These are phyloP conservation scores for Podospora australis DNA, from an alignment of 495 filamentous ascomycete genomes.

Conservation along the genomic window DNA sequence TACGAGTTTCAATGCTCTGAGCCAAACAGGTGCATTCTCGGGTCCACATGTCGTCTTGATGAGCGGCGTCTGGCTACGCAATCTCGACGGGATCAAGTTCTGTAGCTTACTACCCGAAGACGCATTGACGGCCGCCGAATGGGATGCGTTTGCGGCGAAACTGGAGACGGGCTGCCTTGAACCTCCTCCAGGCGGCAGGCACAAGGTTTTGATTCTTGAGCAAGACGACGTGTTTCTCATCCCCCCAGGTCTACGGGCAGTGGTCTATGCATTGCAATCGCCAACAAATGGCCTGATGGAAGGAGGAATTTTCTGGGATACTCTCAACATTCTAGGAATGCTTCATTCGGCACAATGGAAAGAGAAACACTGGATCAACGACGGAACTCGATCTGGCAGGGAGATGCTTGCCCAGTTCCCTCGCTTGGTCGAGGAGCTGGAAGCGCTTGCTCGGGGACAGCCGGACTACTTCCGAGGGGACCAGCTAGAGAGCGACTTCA, in stretches of 20 bases:
- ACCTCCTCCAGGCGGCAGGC: background rate
- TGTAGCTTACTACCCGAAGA: background rate
- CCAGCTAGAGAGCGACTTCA: too few species aligned
- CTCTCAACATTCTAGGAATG: background rate
- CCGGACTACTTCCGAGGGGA: background rate
- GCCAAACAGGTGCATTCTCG: background rate
- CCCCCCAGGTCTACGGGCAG: background rate
- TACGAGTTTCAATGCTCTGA: background rate
- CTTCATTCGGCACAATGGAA: background rate
- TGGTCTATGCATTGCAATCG: background rate
- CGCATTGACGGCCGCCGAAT: background rate
- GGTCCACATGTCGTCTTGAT: background rate
- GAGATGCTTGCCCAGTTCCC: too few species aligned
- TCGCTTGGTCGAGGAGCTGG: background rate
- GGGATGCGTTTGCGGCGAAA: background rate
- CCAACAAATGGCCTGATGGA: background rate
- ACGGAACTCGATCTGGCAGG: too few species aligned
- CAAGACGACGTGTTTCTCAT: background rate
- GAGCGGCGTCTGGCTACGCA: background rate
- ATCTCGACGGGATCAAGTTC: background rate
- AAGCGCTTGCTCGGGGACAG: background rate
- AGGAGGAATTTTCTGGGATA: slow-evolving; percentile 1
- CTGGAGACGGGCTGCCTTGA: too few species aligned
- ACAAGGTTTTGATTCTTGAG: background rate
- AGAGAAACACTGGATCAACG: too few species aligned